phyloP scores from a whole-genome alignment of 129 eudicot species.

The Artemisia annua region DNA sequence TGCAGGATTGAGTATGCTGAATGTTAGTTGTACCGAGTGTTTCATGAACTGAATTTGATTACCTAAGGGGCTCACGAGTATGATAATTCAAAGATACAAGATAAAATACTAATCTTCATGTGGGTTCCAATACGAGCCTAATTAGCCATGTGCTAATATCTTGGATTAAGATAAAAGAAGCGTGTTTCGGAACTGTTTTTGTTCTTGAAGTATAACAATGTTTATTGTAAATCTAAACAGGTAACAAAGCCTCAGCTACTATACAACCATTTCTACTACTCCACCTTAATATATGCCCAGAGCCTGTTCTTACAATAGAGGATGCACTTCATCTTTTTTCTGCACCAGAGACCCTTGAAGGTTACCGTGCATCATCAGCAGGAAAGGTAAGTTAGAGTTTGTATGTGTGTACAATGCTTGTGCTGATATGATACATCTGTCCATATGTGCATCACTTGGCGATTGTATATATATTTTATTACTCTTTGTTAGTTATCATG shows the following conservation, averaged over 20 bases:
- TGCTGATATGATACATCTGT: not conserved
- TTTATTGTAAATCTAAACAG: constrained; percentile 41
- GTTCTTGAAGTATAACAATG: constrained; percentile 2
- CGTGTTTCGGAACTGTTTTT: not conserved
- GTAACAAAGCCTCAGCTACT: constrained; percentile 77
- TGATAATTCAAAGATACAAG: not conserved
- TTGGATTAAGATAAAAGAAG: no score
- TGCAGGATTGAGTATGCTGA: not conserved
- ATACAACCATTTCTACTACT: constrained; percentile 85
- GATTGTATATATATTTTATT: not conserved
- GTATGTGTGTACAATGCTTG: not conserved
- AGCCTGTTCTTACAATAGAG: constrained; percentile 62
- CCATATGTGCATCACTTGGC: constrained; percentile 1
- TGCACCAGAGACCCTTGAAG: constrained; percentile 85
- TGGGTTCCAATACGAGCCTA: not conserved
- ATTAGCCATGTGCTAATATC: no score
- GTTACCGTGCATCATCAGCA: constrained; percentile 65
- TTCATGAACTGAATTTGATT: not conserved
- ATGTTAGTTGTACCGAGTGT: not conserved
- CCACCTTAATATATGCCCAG: constrained; percentile 78
- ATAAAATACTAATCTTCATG: not conserved
- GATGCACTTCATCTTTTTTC: constrained; percentile 76
- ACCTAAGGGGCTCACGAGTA: not conserved
- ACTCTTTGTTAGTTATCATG: not conserved
- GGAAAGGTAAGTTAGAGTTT: constrained; percentile 48